Evolutionary conservation across 345 rosid genomes (phyloP), one percentile per base, ranked within the genome.

Genomic region (Ceriops tagal): DNA sequence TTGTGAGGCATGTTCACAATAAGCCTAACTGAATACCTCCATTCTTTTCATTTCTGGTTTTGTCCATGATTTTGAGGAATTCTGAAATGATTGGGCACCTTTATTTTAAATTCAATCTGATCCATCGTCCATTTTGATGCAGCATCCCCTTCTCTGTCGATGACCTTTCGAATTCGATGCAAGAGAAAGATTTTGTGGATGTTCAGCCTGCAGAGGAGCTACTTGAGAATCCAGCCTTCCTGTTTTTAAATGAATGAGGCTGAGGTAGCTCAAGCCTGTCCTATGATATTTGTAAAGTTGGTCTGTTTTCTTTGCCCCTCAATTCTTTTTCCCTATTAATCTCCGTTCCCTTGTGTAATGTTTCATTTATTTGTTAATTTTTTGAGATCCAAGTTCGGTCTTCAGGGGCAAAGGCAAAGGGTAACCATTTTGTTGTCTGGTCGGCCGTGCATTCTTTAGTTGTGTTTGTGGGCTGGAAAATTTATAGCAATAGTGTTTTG

Each of bases 61-160:
- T 43, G 18, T 43, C 19, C 46, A 39, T 39, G 46, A 39, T 39
- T 43, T 43, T 43, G 5, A 43, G 49, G 49, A 13, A 43, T 43
- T 43, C 4, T 0, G 15, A 43, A 13, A 43, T 43, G 5, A 43
- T 43, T 43, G 49, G 59, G 59, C 6, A 6, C 28, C 6, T 16
- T 65, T 28, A 30, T 32, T 4, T 19, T 24, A 28, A 26, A 19
- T 53, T 19, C 21, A 8, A 47, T 74, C 67, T 75, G 57, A 78
- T 74, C 16, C 58, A 31, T 32, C 37, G 15, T 63, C 30, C 30
- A 28, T 78, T 11, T 31, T 37, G 65, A 49, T 6, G 62, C 96
- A 89, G 98, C 87, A 96, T 92, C 72, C 99, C 97, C 31, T 96
- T 96, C 90, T 92, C 99, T 21, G 86, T 92, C 10, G 98, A 96